Evolutionary conservation across 2,329 filamentous ascomycete species (phyloP), one percentile per base, ranked within the genome.

Genomic region (Pyrenochaeta sp.): DNA sequence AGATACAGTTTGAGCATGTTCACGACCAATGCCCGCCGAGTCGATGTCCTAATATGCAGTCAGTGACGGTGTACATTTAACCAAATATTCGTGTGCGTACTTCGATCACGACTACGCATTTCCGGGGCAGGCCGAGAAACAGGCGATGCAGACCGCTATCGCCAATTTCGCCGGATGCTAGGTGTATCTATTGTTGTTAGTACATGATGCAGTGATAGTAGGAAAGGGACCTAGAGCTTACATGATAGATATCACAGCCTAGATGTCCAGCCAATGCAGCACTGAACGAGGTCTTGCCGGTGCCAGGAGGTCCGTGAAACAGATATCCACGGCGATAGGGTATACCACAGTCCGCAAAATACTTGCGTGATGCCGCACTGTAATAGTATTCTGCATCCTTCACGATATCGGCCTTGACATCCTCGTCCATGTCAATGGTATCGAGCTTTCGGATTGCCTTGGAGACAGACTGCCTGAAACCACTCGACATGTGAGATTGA

Each of bases 91-190:
- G 9, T 11, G 14, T 27, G 4, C 9, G 11, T 27, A 27, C 24
- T 27, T 76, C 69, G n/a, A 76, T 50, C 3, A 76, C 60, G 9
- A 76, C 62, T 15, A 76, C 50, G 42, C 65, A 75, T 34, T 65
- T 63, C 4, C 55, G 51, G 9, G 66, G 69, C n/a, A 76, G 60
- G 9, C 55, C 44, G 2, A 55, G 41, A 28, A 74, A 69, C 3
- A 71, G 46, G 1, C 39, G 44, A 13, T 67, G 63, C 0, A 75
- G 55, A 6, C 35, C 56, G n/a, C 48, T 39, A 30, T 74, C 62
- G 14, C 53, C 65, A 15, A 65, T 56, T 15, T 49, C 44, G 6
- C 63, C 55, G 3, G 48, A 51, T 10, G 67, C 58, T 7, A 75
- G 59, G 28, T 66, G 70, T 40, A 75, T 59, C 10, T 52, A 6